Percentiles rank a stretch among this genome's conserved stretches.
Evolutionary conservation across 768 basidiomycete species (phyloP).

Genomic region (Lepiota subincarnata): DNA sequence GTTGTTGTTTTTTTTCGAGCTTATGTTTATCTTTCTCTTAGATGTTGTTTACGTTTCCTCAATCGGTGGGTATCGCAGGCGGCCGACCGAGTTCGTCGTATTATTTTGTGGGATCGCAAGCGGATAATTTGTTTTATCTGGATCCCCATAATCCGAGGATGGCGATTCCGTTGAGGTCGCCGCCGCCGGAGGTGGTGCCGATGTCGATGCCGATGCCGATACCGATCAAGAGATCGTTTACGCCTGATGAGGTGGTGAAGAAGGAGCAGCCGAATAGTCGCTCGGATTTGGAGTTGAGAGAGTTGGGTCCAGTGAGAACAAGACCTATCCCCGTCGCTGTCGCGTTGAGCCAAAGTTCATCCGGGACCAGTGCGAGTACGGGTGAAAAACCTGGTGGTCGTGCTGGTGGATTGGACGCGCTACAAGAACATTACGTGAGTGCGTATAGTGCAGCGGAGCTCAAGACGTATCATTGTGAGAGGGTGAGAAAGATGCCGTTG

Average conservation of each 20-base stretch:
- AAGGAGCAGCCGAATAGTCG: not conserved
- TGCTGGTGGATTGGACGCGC: constrained; percentile 33
- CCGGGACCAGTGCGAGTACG: not conserved
- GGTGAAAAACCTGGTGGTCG: too few species aligned
- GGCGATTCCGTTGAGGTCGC: constrained; percentile 63
- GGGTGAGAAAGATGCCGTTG: constrained; percentile 91
- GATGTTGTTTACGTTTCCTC: constrained; percentile 89
- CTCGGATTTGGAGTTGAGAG: constrained; percentile 16
- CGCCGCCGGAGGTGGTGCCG: constrained; percentile 15
- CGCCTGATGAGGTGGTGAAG: constrained; percentile 11
- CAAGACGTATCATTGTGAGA: constrained; percentile 94
- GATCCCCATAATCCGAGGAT: constrained; percentile 79
- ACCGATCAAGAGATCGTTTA: too few species aligned
- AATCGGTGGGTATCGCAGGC: constrained; percentile 95
- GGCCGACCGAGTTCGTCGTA: constrained; percentile 96
- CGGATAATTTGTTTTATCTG: constrained; percentile 80
- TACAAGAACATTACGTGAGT: constrained; percentile 61
- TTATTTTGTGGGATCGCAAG: constrained; percentile 94
- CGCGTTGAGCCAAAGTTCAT: not conserved
- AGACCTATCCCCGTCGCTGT: constrained; percentile 9
- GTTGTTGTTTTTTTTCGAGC: constrained; percentile 1
- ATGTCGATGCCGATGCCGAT: constrained; percentile 4
- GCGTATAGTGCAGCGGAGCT: constrained; percentile 75
- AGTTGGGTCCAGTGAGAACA: not conserved
- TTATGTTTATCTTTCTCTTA: constrained; percentile 22